Base-by-base conservation (phyloP, 2,329 filamentous ascomycete genomes). In the Dryadomyces quercivorus region DNA sequence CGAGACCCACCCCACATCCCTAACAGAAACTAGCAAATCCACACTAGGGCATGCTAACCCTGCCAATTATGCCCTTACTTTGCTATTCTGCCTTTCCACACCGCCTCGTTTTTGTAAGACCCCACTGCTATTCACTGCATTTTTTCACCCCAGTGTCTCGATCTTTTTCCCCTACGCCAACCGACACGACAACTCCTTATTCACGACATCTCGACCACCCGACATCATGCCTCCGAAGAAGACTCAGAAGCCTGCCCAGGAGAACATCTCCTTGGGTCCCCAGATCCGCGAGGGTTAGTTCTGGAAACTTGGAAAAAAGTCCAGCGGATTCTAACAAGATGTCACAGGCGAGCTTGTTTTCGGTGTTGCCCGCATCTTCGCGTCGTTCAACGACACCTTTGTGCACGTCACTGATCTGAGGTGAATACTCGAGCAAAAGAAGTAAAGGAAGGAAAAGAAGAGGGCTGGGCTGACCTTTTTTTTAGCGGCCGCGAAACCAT, bases 391-490 rank as follows among this genome's bases (percentile, higher is more conserved):
- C 78, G 86, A 90, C 70, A 90, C 86, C 72, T 90, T 90, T 79
- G 93, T 98, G 73, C 93, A 98, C 80, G 89, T 98, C 72, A 98
- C 93, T 80, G 93, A 97, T 95, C 89, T 98, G 74, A 85, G 80
- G 86, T 90, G 76, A 51, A 72, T 82, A 42, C 16, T 3, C n/a
- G 3, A 38, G 4, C 64, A 16, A 18, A 20, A 22, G 40, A 10
- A 21, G 9, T 20, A 1, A 16, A 9, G 45, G 34, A 21, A 42
- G 22, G 4, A 26, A 77, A n/a, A n/a, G n/a, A n/a, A 22, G 18
- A 16, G n/a, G 9, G 15, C 1, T n/a, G 50, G 75, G 76, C 81
- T 85, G 76, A 85, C 77, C 70, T 73, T 70, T 73, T 81, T 77
- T 81, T 73, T 80, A 94, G 88, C 78, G 93, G 93, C 79, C 93